Base-by-base conservation (phyloP, 257 asterid species). In the Thymus quinquecostatus region DNA sequence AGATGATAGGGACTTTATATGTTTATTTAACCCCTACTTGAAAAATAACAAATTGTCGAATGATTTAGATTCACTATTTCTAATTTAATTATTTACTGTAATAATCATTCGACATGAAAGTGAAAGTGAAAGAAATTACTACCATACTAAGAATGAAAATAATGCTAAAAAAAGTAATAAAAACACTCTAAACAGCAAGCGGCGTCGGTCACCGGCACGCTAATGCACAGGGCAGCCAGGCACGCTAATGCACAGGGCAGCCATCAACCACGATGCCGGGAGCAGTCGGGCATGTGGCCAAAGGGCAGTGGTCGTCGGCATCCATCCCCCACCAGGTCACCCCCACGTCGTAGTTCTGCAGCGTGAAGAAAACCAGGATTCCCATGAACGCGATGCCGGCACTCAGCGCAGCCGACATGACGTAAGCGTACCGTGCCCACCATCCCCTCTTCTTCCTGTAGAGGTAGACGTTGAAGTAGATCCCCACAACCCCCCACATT, bases 341-440 rank as follows among this genome's bases (percentile, higher is more conserved):
- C 3, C 66, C 27, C 2, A 88, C 30, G 4, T 70, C 80, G 2
- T 78, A 13, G 14, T 74, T 58, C 56, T 81, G 91, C 71, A 92
- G 78, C 2, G 88, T 56, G 30, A 90, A 75, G 72, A 71, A 92
- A 8, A 88, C 64, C 66, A 90, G 13, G 45, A 92, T 85, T 0
- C 81, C 97, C 92, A 90, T 71, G 79, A 90, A 92, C 0, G 98
- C 98, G 2, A 89, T 66, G 11, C 97, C 98, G 4, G 96, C 91
- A 28, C 85, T 86, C 5, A 92, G 77, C 6, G 89, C 95, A 0
- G 92, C 94, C 2, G 90, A 87, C 78, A 92, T 27, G 2, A 92
- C 86, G 30, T 90, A 88, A 36, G 89, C 91, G 32, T 88, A 82
- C 27, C 88, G 78, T 14, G 89, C 88, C 96, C 97, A 89, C 87